A percentile compares a stretch with the other conserved stretches of the same genome.
phyloP scores from a whole-genome alignment of 352 stramenopile genomes.

The Phytopythium chamaehyphon region DNA sequence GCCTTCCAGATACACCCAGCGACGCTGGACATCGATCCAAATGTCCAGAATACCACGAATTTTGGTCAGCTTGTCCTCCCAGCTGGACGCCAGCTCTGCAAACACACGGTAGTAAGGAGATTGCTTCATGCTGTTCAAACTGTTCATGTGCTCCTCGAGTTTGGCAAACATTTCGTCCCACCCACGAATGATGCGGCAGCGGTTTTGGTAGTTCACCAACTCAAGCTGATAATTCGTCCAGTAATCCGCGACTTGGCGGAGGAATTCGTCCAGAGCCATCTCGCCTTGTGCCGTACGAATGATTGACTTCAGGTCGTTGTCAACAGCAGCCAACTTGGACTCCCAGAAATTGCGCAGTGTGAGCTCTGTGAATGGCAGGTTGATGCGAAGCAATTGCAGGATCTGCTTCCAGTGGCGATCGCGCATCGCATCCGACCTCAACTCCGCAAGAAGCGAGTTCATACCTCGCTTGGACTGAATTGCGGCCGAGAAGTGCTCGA shows the following conservation, averaged over 20 bases:
- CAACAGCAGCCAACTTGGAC: conserved; percentile 87
- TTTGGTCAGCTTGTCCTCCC: conserved; percentile 97
- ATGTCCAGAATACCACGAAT: conserved; percentile 97
- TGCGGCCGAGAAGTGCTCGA: conserved; percentile 91
- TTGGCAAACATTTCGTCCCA: conserved; percentile 99
- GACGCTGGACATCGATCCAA: conserved; percentile 99
- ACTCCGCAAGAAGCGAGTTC: conserved; percentile 93
- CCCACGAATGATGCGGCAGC: conserved; percentile 96
- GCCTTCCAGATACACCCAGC: conserved; percentile 99
- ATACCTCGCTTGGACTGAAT: conserved; percentile 93
- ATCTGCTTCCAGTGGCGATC: conserved; percentile 99
- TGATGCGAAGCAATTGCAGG: conserved; percentile 92
- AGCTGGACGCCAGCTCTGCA: conserved; percentile 95
- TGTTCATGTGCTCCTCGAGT: conserved; percentile 99
- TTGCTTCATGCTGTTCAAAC: conserved; percentile 98
- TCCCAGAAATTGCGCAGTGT: conserved; percentile 98
- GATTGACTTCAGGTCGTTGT: conserved; percentile 96
- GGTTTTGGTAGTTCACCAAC: conserved; percentile 91
- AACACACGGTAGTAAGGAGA: conserved; percentile 99
- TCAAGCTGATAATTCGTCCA: conserved; percentile 91
- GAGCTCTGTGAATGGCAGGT: conserved; percentile 92
- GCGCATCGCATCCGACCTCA: conserved; percentile 98
- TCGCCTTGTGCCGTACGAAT: conserved; percentile 98
- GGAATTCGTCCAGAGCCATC: conserved; percentile 99
- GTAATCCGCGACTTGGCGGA: conserved; percentile 92